These are phyloP conservation scores for Kwoniella bestiolae DNA, from an alignment of 768 basidiomycete species.

Conservation along the genomic window DNA sequence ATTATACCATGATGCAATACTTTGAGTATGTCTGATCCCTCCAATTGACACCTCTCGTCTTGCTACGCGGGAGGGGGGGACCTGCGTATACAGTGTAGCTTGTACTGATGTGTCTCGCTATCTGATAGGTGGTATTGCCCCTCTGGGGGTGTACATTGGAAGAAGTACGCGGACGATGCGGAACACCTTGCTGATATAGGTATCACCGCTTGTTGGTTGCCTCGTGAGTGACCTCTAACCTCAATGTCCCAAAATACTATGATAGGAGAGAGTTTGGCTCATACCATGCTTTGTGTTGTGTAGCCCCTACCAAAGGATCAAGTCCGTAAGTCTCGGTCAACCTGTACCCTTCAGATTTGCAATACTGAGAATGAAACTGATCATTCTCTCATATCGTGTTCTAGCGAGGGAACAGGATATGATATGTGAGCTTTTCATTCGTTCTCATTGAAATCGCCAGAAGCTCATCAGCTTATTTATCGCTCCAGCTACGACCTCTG, in stretches of 20 bases:
- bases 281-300: not conserved
- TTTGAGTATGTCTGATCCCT: conserved; percentile 36
- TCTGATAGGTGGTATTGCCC: conserved; percentile 35
- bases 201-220: conserved; percentile 59
- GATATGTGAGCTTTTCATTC: conserved; percentile 43
- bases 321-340: conserved; percentile 50
- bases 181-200: conserved; percentile 55
- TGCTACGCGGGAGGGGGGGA: too few relatives aligned
- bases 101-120: conserved; percentile 10
- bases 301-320: conserved; percentile 56
- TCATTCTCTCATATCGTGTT: not conserved
- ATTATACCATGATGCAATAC: conserved; percentile 48
- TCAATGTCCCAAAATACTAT: not conserved
- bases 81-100: too few relatives aligned
- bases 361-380: not conserved
- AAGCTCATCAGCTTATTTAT: not conserved
- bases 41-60: not conserved
- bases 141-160: conserved; percentile 58
- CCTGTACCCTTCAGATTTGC: too few relatives aligned
- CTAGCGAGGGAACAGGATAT: conserved; percentile 56
- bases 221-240: too few relatives aligned
- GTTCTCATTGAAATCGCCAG: not conserved
- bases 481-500: conserved; percentile 49
- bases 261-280: not conserved
- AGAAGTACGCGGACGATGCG: conserved; percentile 48